Evolutionary conservation across 768 basidiomycete species (phyloP).

Genomic region (Termitomyces heimii): DNA sequence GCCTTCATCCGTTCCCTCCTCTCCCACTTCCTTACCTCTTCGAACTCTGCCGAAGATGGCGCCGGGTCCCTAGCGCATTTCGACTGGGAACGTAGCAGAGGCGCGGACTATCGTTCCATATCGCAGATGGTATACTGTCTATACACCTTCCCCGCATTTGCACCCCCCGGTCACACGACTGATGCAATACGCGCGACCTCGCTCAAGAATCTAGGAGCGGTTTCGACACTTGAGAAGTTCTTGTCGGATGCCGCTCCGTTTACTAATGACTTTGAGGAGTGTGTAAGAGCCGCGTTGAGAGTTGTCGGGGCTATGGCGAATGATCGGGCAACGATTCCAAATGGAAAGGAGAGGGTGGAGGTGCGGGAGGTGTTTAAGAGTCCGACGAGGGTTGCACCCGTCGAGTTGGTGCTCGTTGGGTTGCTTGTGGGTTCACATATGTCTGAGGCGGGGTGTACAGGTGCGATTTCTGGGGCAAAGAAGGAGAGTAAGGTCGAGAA

Average conservation of each 20-base stretch:
- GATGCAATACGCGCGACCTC: constrained; percentile 27
- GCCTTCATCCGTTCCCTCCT: constrained; percentile 55
- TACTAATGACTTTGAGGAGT: not conserved
- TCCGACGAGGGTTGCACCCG: constrained; percentile 50
- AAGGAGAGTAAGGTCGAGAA: not conserved
- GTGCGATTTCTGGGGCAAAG: not conserved
- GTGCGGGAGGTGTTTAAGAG: constrained; percentile 31
- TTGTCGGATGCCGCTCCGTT: not conserved
- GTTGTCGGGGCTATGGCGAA: constrained; percentile 6
- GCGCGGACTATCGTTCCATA: constrained; percentile 53
- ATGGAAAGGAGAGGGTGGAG: constrained; percentile 22
- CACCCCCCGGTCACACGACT: constrained; percentile 15
- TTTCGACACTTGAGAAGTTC: constrained; percentile 22
- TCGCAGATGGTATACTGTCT: constrained; percentile 49
- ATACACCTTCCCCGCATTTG: constrained; percentile 28
- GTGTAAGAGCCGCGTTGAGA: not conserved
- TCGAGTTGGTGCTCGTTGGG: constrained; percentile 59
- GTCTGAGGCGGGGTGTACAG: constrained; percentile 13
- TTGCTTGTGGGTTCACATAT: constrained; percentile 50
- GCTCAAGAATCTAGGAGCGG: constrained; percentile 37
- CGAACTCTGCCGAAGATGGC: constrained; percentile 38
- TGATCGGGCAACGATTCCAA: not conserved
- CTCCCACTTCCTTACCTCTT: constrained; percentile 46
- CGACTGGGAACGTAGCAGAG: constrained; percentile 46
- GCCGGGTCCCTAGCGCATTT: constrained; percentile 31